Base-by-base conservation (phyloP, 2,329 filamentous ascomycete species). In the Simplicillium sp. region DNA sequence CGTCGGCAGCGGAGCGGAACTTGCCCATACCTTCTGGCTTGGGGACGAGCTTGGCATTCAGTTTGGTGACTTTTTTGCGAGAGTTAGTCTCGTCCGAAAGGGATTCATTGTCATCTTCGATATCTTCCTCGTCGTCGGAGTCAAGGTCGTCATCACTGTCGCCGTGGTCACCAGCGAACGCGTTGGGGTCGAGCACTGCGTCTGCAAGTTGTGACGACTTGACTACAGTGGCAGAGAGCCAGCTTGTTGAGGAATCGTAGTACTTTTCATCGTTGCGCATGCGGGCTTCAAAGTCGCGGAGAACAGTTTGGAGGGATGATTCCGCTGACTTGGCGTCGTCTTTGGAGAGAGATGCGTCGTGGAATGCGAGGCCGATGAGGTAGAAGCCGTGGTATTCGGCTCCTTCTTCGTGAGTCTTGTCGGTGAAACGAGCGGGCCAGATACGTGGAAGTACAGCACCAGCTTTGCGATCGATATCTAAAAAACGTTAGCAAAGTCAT, bases 371-470 rank as follows among this genome's bases (percentile, higher is more conserved):
- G 0, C 80, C 80, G 15, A 83, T 65, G 3, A 84, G 65, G 51
- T 82, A 83, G 46, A 66, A 76, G 3, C 75, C 75, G 31, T 77
- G 67, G 12, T 49, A 54, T 1, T 61, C 52, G 4, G 48, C 47
- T 7, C 49, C 46, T 4, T 44, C 42, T 7, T 46, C 46, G 18
- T 40, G 42, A 1, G 45, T 41, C 2, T 46, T 38, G 25, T 66
- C 63, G 6, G 71, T 64, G 44, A 82, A 83, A 9, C 75, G 66
- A 7, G 67, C 70, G 2, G 80, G 79, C 79, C 79, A 84, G 16
- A 83, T 75, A 15, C 76, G 68, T 2, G 73, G 67, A 36, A 70
- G 59, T 3, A 82, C 50, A 2, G 61, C 55, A 1, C 73, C 70
- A 13, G 77, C 54, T 11, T 67, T 67, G 37, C 68, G 68, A 44